Conservation (phyloP, 257 asterid species). For the Forsythia suspensa region DNA sequence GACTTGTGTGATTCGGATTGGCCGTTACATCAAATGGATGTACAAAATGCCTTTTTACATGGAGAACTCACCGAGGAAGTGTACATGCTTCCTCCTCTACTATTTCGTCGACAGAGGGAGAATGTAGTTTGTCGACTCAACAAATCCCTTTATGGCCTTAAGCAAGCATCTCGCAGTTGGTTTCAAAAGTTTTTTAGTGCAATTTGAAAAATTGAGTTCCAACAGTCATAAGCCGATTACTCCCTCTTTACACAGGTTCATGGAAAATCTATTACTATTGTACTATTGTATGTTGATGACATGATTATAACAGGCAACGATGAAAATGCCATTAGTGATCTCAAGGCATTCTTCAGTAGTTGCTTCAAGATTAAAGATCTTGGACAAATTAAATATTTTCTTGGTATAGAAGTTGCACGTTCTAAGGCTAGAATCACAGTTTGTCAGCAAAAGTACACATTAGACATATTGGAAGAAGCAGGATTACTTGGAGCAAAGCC, state of each 20-base stretch:
- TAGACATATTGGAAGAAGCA: slow-evolving; percentile 1
- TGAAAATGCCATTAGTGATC: not conserved
- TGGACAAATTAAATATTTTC: not conserved
- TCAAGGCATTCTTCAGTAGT: not conserved
- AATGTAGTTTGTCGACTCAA: not conserved
- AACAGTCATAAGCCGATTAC: not conserved
- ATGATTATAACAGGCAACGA: not conserved
- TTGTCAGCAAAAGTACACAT: not conserved
- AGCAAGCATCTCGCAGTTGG: slow-evolving; percentile 1
- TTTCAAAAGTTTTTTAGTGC: not conserved
- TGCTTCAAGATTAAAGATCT: slow-evolving; percentile 5
- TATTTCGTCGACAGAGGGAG: too few relatives aligned
- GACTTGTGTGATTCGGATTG: not conserved
- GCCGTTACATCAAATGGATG: not conserved
- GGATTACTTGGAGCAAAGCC: slow-evolving; percentile 13
- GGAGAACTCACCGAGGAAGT: not conserved
- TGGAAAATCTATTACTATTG: too few relatives aligned
- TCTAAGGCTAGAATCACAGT: not conserved
- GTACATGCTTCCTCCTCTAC: not conserved
- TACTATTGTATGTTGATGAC: slow-evolving; percentile 16
- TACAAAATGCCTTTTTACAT: not conserved
- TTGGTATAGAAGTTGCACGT: slow-evolving; percentile 15
- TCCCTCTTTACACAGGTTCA: not conserved
- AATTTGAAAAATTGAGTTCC: not conserved
- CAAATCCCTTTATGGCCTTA: not conserved